These are phyloP conservation scores for Podospora comata DNA, from an alignment of 495 filamentous ascomycete genomes.

Conservation along the genomic window DNA sequence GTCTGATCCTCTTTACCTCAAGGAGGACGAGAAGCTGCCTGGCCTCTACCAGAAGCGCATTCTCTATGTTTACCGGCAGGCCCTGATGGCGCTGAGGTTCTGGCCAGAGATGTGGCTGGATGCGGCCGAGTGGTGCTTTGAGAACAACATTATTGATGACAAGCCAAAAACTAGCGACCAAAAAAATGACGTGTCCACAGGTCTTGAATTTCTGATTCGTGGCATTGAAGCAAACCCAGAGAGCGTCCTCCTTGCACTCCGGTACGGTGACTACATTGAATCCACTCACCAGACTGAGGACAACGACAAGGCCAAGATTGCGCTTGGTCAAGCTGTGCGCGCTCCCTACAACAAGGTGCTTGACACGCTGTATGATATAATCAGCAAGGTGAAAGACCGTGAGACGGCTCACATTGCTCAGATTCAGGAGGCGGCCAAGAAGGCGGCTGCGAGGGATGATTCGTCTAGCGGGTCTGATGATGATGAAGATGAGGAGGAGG, in stretches of 20 bases:
- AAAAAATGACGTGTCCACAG: constrained; percentile 54
- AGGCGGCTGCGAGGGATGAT: constrained; percentile 23
- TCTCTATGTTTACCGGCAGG: constrained; percentile 88
- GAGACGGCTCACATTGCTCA: constrained; percentile 68
- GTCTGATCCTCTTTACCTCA: constrained; percentile 79
- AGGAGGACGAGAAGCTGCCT: constrained; percentile 76
- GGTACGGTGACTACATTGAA: constrained; percentile 82
- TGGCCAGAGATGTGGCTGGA: constrained; percentile 96
- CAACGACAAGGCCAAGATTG: constrained; percentile 63
- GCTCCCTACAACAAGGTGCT: constrained; percentile 80
- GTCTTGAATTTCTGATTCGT: constrained; percentile 65
- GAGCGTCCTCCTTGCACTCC: constrained; percentile 84
- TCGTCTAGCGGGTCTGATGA: constrained; percentile 37
- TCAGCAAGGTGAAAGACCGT: constrained; percentile 67
- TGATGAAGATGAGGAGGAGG: constrained; percentile 58
- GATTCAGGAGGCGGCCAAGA: constrained; percentile 59
- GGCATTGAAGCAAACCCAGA: constrained; percentile 90
- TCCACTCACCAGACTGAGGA: constrained; percentile 64
- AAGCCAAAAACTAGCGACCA: constrained; percentile 50
- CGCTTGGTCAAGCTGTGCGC: constrained; percentile 69
- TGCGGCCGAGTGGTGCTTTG: constrained; percentile 87
- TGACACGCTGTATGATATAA: constrained; percentile 77
- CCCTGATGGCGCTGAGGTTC: constrained; percentile 88
- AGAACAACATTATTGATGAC: constrained; percentile 68
- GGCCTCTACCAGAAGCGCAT: constrained; percentile 70